Percentiles rank a stretch among this genome's conserved stretches.
phyloP scores from a whole-genome alignment of 768 basidiomycete genomes.

The Mycena epipterygia region DNA sequence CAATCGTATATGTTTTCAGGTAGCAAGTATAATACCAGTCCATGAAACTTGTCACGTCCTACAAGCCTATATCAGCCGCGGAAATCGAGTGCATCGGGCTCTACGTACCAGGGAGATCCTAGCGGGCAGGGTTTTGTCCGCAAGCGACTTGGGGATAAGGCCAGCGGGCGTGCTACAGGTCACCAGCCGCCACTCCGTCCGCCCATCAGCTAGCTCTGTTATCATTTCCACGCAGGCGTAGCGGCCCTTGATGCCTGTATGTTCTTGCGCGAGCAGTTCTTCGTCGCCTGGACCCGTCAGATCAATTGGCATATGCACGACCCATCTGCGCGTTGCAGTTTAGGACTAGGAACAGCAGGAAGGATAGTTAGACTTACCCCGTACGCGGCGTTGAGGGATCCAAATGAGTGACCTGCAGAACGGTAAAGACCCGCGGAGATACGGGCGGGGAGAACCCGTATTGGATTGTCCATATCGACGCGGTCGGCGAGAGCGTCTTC shows the following conservation, averaged over 20 bases:
- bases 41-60: constrained; percentile 12
- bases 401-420: constrained; percentile 13
- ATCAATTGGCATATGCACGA: constrained; percentile 15
- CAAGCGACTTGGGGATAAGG: constrained; percentile 14
- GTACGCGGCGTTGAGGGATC: constrained; percentile 8
- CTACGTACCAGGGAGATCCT: constrained; percentile 11
- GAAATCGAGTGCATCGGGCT: background rate
- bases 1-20: background rate
- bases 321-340: background rate
- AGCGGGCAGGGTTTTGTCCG: constrained; percentile 17
- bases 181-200: constrained; percentile 16
- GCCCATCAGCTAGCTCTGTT: constrained; percentile 12
- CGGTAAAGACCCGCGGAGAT: constrained; percentile 15
- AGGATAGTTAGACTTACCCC: background rate
- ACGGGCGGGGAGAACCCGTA: constrained; percentile 10
- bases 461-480: constrained; percentile 9
- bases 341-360: background rate
- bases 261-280: constrained; percentile 8
- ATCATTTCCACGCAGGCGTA: constrained; percentile 19
- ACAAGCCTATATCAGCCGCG: background rate
- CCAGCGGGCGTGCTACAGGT: constrained; percentile 17
- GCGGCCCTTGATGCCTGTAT: constrained; percentile 13
- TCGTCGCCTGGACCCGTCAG: constrained; percentile 4
- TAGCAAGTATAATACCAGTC: constrained; percentile 18
- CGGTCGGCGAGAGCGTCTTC: constrained; percentile 8